Evolutionary conservation across 331 rosid species (phyloP), one percentile per base, ranked within the genome.

Genomic region (Erythrophleum ivorense): DNA sequence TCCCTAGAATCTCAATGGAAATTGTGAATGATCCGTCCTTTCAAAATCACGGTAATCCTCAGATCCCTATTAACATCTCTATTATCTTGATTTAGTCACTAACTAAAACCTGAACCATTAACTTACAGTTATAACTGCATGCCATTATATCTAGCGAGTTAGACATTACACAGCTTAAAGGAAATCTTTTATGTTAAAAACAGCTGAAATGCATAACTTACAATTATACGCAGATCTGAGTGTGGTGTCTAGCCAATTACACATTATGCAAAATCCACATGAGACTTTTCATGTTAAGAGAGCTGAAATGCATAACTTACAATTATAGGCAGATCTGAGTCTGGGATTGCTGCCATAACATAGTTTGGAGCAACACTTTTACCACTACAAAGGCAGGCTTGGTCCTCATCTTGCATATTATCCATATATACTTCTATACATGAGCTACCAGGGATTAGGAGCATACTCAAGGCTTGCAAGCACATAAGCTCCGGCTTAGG

Each of bases 381-480:
- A 86, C 80, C 86, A 71, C 50, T 73, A 66, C 88, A 81, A 21
- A 71, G 74, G 78, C 78, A 85, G 81, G 87, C 76, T 76, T 45
- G 86, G 78, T 86, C 88, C 73, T 84, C 89, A 15, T 84, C 90
- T 77, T 80, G 91, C 81, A 41, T 78, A 70, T 75, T 78, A 82
- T 87, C 91, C 24, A 83, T 57, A 57, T 88, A 87, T 62, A 92
- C 82, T 86, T 90, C 94, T 60, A 91, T 62, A 50, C 53, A 53
- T 21, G 92, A 82, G 66, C 82, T 53, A 59, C 94, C 91, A 76
- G 92, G 97, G 69, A 92, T 85, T 68, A 69, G 10, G 34, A 88
- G 83, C 88, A 96, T 90, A 74, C 92, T 85, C 77, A 96, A 89
- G 78, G 95, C 95, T 84, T 88, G 97, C 93, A 96, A 87, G 88